These are phyloP conservation scores for Fusarium armeniacum DNA, from an alignment of 2,329 filamentous ascomycete genomes.

Conservation along the genomic window DNA sequence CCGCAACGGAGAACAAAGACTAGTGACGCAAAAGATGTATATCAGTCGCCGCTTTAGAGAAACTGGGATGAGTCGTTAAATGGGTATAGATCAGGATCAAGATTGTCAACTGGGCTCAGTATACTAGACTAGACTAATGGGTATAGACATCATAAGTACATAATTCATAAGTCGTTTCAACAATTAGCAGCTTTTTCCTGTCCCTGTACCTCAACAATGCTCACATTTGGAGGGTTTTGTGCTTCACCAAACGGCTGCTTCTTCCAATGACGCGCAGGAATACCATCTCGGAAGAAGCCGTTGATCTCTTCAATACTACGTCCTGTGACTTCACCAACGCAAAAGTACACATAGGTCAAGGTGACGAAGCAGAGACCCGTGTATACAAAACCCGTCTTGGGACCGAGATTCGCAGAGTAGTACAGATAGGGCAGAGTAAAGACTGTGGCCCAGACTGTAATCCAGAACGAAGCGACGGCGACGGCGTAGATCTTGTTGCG, in stretches of 20 bases:
- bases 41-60: slow-evolving; percentile 3
- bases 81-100: neutral
- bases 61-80: neutral
- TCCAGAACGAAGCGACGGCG: slow-evolving; percentile 60
- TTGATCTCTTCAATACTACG: slow-evolving; percentile 52
- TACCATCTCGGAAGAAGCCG: slow-evolving; percentile 47
- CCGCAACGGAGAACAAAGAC: neutral
- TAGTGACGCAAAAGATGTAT: slow-evolving; percentile 2
- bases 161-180: slow-evolving; percentile 1
- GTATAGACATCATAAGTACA: slow-evolving; percentile 17
- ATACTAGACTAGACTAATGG: slow-evolving; percentile 4
- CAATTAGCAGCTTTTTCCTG: slow-evolving; percentile 3
- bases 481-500: slow-evolving; percentile 52
- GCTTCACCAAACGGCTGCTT: slow-evolving; percentile 40
- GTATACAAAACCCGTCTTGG: slow-evolving; percentile 58
- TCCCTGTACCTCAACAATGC: slow-evolving; percentile 12
- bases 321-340: slow-evolving; percentile 52
- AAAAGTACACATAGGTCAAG: slow-evolving; percentile 56
- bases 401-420: slow-evolving; percentile 56
- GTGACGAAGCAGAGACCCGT: slow-evolving; percentile 54
- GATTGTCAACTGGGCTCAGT: neutral
- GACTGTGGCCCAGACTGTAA: slow-evolving; percentile 58
- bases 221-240: slow-evolving; percentile 1
- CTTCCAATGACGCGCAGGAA: slow-evolving; percentile 50
- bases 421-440: slow-evolving; percentile 60